Conservation (phyloP, 2,329 filamentous ascomycete species). For the Neofusicoccum sp. region DNA sequence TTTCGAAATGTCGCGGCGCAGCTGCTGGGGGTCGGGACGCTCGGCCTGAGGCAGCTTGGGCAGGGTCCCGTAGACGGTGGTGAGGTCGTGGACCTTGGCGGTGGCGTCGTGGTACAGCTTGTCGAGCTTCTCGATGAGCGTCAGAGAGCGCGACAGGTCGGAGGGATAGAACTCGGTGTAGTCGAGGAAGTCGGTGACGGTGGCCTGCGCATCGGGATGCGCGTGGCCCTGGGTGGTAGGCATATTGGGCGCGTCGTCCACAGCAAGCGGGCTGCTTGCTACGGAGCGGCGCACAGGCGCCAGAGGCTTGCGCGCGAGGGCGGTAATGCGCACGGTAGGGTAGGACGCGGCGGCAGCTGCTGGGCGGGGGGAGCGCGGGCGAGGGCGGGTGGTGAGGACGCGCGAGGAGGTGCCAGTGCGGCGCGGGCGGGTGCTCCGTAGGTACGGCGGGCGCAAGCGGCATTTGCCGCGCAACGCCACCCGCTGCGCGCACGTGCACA, state of each 20-base stretch:
- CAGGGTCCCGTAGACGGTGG: constrained; percentile 52
- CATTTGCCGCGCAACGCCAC: no score
- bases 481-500: background rate
- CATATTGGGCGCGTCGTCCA: constrained; percentile 29
- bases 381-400: no score
- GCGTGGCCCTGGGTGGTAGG: constrained; percentile 47
- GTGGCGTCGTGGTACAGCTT: constrained; percentile 46
- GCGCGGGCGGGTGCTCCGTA: no score
- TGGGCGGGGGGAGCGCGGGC: background rate
- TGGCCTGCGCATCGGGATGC: constrained; percentile 67
- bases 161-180: constrained; percentile 71
- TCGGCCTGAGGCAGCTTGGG: constrained; percentile 52
- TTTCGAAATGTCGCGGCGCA: constrained; percentile 60
- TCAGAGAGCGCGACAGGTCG: constrained; percentile 64
- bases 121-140: constrained; percentile 60
- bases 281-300: background rate
- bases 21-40: constrained; percentile 53
- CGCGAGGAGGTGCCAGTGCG: no score
- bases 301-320: background rate
- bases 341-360: background rate
- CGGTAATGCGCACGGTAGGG: background rate
- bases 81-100: constrained; percentile 50
- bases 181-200: constrained; percentile 68
- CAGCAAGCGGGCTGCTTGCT: constrained; percentile 6
- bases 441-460: background rate